Percentiles rank a stretch among this genome's conserved stretches.
These are phyloP conservation scores for Apiotrichum montevideense DNA, from an alignment of 1,284 basidiomycete species.

Conservation along the genomic window DNA sequence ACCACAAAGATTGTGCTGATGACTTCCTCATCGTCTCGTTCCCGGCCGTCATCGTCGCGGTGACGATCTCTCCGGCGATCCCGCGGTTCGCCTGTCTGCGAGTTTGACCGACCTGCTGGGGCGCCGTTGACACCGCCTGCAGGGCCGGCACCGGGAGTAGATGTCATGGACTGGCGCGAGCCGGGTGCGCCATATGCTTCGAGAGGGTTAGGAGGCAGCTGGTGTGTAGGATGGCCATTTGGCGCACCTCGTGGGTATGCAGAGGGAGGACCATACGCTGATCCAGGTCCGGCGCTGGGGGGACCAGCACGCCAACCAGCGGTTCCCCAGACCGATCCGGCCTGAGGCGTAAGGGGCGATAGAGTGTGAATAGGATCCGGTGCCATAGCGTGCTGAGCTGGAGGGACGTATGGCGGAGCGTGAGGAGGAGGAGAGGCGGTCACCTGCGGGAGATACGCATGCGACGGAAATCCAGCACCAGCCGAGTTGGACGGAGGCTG, in stretches of 20 bases:
- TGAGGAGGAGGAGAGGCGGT: constrained; percentile 41
- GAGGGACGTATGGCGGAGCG: constrained; percentile 38
- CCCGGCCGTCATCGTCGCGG: constrained; percentile 28
- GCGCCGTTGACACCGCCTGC: constrained; percentile 6
- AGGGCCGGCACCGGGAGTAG: constrained; percentile 12
- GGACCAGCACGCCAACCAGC: constrained; percentile 16
- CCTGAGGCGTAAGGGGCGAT: constrained; percentile 9
- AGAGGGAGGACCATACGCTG: constrained; percentile 6
- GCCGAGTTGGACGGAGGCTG: constrained; percentile 2
- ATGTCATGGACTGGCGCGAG: constrained; percentile 20
- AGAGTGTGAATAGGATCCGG: constrained; percentile 41
- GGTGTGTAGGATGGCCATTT: constrained; percentile 19
- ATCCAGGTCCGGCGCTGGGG: constrained; percentile 7
- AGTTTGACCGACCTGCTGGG: constrained; percentile 8
- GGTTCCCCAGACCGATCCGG: constrained; percentile 13
- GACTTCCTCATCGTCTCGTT: constrained; percentile 60
- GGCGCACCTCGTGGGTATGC: constrained; percentile 7
- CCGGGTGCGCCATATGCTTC: constrained; percentile 18
- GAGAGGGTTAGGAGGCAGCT: constrained; percentile 18
- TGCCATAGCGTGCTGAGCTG: constrained; percentile 43
- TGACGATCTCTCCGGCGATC: constrained; percentile 18
- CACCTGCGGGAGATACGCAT: constrained; percentile 29
- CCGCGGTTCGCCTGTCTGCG: constrained; percentile 17
- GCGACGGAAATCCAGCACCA: constrained; percentile 2
- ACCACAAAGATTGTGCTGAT: constrained; percentile 98